Evolutionary conservation across 75 land plant genomes (phyloP).

Genomic region (Gnetum montanum): DNA sequence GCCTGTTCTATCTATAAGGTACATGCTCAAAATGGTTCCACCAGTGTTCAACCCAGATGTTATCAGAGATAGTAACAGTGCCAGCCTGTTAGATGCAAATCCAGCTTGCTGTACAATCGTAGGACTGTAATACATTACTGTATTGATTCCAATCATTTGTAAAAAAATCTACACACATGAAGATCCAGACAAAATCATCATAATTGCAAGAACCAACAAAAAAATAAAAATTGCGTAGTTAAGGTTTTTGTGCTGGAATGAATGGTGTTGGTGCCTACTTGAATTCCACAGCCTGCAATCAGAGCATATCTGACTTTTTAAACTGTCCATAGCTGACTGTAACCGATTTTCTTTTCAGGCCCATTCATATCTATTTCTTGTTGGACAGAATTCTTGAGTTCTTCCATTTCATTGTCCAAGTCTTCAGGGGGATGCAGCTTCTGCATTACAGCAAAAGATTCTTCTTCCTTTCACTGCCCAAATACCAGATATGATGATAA

Average conservation of each 20-base stretch:
- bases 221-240: no score
- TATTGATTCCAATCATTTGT: slow-evolving; percentile 87
- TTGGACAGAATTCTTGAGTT: slow-evolving; percentile 35
- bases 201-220: no score
- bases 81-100: slow-evolving; percentile 79
- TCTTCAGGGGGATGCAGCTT: slow-evolving; percentile 51
- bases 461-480: slow-evolving; percentile 43
- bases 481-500: no score
- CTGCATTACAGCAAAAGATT: slow-evolving; percentile 41
- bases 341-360: slow-evolving; percentile 10
- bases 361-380: slow-evolving; percentile 29
- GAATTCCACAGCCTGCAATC: slow-evolving; percentile 85
- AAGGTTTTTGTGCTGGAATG: no score
- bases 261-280: no score
- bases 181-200: no score
- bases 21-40: slow-evolving; percentile 75
- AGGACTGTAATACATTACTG: slow-evolving; percentile 96
- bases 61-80: slow-evolving; percentile 63
- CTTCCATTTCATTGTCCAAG: slow-evolving; percentile 39
- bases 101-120: slow-evolving; percentile 86
- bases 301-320: slow-evolving; percentile 86
- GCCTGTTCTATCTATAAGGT: slow-evolving; percentile 59
- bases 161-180: slow-evolving; percentile 30
- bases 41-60: slow-evolving; percentile 82
- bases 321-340: slow-evolving; percentile 44